Evolutionary conservation across 1,139 yeast species (phyloP), one percentile per base, ranked within the genome.

Genomic region (Pichia sp.): DNA sequence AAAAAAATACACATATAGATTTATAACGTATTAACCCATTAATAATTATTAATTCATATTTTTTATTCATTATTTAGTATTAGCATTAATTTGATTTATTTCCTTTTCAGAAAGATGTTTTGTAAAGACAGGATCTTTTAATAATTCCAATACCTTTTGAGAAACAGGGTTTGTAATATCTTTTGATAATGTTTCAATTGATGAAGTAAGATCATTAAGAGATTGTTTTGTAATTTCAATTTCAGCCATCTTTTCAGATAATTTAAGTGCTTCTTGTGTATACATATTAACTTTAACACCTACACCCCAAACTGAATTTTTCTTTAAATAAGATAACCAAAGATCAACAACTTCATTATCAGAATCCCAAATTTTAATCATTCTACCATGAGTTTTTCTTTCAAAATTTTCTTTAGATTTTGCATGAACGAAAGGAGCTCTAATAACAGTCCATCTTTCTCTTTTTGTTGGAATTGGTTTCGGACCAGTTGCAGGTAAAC

Each of bases 341-440:
- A 85, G 68, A 62, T 92, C 96, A 39, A 92, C 72, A 4, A 85
- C 82, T 58, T 87, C 96, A 1, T 92, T 82, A 52, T 85, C 82
- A 25, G 96, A 79, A 65, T 92, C 97, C 71, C 77, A 89, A 22
- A 89, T 86, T 51, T 73, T 73, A 53, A 92, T 70, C 52, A 77
- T 66, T 51, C 95, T 78, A 58, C 83, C 79, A 63, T 78, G 87
- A 1, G 97, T 92, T 44, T 78, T 75, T 68, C 97, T 80, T 68
- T 87, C 87, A 68, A 87, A 92, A 70, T 92, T 92, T 68, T 92
- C 96, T 68, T 92, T 92, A 9, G 95, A 76, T 63, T 90, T 90
- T 44, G 97, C 95, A 61, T 87, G 95, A 30, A 87, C 96, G 63
- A 92, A 92, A 1, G 97, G 97, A 4, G 96, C 82, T 62, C 84